A percentile compares a stretch with the other conserved stretches of the same genome.
These are phyloP conservation scores for Arthrobotrys entomopaga DNA, from an alignment of 2,329 filamentous ascomycete species.

Conservation along the genomic window DNA sequence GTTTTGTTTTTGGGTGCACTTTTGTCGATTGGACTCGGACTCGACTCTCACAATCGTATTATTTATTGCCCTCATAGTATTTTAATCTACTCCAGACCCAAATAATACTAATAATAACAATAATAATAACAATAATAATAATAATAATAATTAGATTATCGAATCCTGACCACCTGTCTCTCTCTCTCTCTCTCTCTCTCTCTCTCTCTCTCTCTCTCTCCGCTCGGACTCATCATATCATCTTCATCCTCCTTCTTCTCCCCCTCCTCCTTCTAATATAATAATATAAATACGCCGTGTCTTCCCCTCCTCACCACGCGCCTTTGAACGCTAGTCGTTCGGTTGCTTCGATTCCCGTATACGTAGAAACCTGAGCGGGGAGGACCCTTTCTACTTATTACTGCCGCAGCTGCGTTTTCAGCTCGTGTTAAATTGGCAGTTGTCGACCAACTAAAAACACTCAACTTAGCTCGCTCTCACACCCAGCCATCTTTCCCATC, in stretches of 20 bases:
- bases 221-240: constrained; percentile 15
- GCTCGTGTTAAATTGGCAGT: background rate
- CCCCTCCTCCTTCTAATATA: too few species aligned
- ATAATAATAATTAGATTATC: background rate
- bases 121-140: too few species aligned
- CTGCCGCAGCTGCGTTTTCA: background rate
- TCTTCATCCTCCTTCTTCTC: background rate
- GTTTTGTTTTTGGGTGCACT: too few species aligned
- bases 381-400: background rate
- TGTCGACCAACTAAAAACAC: background rate
- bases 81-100: too few species aligned
- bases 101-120: too few species aligned
- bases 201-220: background rate
- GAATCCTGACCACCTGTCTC: too few species aligned
- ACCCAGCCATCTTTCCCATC: constrained; percentile 2
- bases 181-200: background rate
- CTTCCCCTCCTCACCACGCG: background rate
- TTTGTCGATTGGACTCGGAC: too few species aligned
- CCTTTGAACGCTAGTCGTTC: too few species aligned
- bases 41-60: too few species aligned
- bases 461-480: background rate
- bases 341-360: too few species aligned
- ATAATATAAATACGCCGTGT: background rate
- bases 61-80: too few species aligned
- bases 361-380: background rate